A percentile compares a stretch with the other conserved stretches of the same genome.
Evolutionary conservation across 2,329 filamentous ascomycete genomes (phyloP).

Genomic region (Aspergillus hortae): DNA sequence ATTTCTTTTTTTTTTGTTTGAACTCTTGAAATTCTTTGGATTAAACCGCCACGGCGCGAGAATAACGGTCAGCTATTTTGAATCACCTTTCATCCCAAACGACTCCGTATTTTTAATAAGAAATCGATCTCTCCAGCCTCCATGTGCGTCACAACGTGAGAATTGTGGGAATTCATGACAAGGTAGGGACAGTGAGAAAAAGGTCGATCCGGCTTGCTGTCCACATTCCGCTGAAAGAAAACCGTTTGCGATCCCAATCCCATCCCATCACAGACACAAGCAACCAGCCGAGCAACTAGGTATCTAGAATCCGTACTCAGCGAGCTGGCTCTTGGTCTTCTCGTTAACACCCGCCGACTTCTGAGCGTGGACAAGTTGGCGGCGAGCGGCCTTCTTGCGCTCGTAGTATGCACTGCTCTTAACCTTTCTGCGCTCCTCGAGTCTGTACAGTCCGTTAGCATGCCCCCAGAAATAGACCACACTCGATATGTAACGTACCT

Average conservation of each 20-base stretch:
- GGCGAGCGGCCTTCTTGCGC: constrained; percentile 95
- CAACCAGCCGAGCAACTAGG: constrained; percentile 38
- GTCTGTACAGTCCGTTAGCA: constrained; percentile 51
- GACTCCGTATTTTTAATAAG: constrained; percentile 38
- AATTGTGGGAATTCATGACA: constrained; percentile 34
- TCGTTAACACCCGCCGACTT: constrained; percentile 83
- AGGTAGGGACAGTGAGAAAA: constrained; percentile 31
- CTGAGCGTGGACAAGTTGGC: constrained; percentile 88
- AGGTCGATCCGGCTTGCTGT: constrained; percentile 40
- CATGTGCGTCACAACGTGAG: constrained; percentile 35
- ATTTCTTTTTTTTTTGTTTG: constrained; percentile 20
- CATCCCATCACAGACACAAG: constrained; percentile 38
- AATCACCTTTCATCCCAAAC: constrained; percentile 40
- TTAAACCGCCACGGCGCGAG: constrained; percentile 43
- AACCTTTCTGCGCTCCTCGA: constrained; percentile 99
- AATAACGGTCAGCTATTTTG: constrained; percentile 39
- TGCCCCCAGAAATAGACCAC: not conserved
- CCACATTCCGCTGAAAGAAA: constrained; percentile 37
- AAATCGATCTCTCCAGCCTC: constrained; percentile 27
- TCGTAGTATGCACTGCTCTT: constrained; percentile 99
- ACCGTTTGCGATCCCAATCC: constrained; percentile 39
- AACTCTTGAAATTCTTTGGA: constrained; percentile 38
- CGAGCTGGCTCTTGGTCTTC: constrained; percentile 85
- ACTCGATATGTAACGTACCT: constrained; percentile 62
- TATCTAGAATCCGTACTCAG: constrained; percentile 83